Conservation (phyloP, 2,329 filamentous ascomycete species). For the Pyricularia sp. region DNA sequence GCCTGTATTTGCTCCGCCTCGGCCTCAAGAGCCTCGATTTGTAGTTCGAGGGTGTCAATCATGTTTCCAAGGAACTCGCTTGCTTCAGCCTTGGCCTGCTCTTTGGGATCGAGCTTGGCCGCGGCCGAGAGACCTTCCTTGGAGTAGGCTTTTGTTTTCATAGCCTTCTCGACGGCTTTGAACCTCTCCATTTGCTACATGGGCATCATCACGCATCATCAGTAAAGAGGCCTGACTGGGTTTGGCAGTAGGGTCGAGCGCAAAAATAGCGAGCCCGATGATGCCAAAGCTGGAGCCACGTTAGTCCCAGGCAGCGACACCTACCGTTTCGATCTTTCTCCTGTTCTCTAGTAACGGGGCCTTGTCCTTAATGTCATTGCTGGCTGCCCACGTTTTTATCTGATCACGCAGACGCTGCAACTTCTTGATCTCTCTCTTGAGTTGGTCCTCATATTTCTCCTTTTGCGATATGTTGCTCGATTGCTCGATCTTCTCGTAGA, state of each 20-base stretch:
- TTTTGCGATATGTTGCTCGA: slow-evolving; percentile 89
- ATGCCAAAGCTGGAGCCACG: background rate
- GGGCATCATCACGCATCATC: background rate
- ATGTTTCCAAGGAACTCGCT: slow-evolving; percentile 74
- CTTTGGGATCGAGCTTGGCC: slow-evolving; percentile 90
- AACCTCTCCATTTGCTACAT: slow-evolving; percentile 94
- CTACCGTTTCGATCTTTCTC: slow-evolving; percentile 92
- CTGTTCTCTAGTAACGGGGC: slow-evolving; percentile 84
- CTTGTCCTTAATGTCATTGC: slow-evolving; percentile 99
- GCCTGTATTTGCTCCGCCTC: slow-evolving; percentile 78
- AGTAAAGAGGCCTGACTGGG: background rate
- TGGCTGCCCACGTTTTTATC: slow-evolving; percentile 98
- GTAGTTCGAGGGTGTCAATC: slow-evolving; percentile 86
- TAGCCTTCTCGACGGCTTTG: slow-evolving; percentile 99
- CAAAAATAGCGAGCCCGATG: background rate
- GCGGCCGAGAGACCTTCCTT: slow-evolving; percentile 92
- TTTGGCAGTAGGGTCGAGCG: background rate
- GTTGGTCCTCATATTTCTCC: slow-evolving; percentile 93
- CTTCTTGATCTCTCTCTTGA: slow-evolving; percentile 99
- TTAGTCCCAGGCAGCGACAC: slow-evolving; percentile 16
- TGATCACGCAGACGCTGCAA: slow-evolving; percentile 92
- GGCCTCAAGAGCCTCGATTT: slow-evolving; percentile 86
- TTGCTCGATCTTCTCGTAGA: slow-evolving; percentile 95
- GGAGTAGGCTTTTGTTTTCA: slow-evolving; percentile 99
- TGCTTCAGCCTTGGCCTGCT: slow-evolving; percentile 83